Evolutionary conservation across 805 yeast genomes (phyloP).

Genomic region (Yarrowia sp.): DNA sequence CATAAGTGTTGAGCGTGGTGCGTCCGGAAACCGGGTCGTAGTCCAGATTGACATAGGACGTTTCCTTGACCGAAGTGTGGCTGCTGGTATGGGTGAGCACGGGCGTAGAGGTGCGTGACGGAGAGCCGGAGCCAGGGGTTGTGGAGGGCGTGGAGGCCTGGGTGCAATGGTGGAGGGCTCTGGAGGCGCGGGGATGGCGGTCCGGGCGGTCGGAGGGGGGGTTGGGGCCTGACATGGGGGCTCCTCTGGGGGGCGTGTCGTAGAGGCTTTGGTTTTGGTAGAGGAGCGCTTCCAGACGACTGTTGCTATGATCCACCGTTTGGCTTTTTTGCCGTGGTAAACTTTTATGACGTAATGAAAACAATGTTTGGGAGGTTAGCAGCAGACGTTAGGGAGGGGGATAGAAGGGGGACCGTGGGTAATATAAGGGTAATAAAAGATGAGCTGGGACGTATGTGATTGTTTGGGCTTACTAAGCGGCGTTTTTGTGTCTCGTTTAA

Average conservation of each 20-base stretch:
- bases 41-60: constrained; percentile 71
- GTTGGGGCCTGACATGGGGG: neutral
- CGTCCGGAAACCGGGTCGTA: constrained; percentile 84
- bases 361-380: neutral
- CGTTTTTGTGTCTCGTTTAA: no score
- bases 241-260: neutral
- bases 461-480: no score
- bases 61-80: constrained; percentile 64
- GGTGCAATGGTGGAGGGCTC: neutral
- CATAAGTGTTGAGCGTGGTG: constrained; percentile 83
- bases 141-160: neutral
- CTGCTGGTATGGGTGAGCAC: neutral
- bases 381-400: no score
- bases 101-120: neutral
- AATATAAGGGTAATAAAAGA: no score
- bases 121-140: neutral
- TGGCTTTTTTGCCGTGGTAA: constrained; percentile 2
- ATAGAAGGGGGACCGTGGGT: no score
- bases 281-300: neutral
- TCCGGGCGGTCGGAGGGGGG: neutral
- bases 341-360: constrained; percentile 24
- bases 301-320: constrained; percentile 24
- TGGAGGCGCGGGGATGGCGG: neutral
- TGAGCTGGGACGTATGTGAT: no score
- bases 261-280: no score